Percentiles rank a stretch among this genome's conserved stretches.
These are phyloP conservation scores for Asterella californica DNA, from an alignment of 225 moss, liverwort and hornwort species.

Conservation along the genomic window DNA sequence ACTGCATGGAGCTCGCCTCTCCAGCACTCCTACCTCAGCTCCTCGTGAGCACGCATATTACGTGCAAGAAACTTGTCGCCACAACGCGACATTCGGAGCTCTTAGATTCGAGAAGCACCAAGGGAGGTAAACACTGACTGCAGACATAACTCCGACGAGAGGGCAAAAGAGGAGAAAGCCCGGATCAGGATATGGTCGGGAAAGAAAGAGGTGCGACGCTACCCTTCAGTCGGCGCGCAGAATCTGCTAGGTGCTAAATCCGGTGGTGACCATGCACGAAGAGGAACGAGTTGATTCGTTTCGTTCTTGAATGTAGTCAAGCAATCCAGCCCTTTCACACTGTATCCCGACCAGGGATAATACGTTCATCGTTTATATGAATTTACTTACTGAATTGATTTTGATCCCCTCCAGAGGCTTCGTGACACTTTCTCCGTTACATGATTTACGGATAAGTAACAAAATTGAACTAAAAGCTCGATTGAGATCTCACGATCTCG, in stretches of 20 bases:
- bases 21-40: background rate
- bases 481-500: no score
- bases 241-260: conserved; percentile 33
- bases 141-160: background rate
- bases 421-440: no score
- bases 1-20: conserved; percentile 4
- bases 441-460: no score
- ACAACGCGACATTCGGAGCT: background rate
- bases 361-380: no score
- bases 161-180: no score
- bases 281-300: conserved; percentile 3
- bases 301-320: background rate
- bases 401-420: no score
- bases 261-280: background rate
- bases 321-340: conserved; percentile 7
- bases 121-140: background rate
- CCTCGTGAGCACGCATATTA: background rate
- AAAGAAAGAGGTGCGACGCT: conserved; percentile 48
- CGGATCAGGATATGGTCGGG: background rate
- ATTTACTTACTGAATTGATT: no score
- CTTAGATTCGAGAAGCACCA: background rate
- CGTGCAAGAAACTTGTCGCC: background rate
- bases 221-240: conserved; percentile 40
- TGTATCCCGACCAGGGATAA: no score
- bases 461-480: no score